phyloP scores from a whole-genome alignment of 257 asterid species.

The Gynochthodes officinalis region DNA sequence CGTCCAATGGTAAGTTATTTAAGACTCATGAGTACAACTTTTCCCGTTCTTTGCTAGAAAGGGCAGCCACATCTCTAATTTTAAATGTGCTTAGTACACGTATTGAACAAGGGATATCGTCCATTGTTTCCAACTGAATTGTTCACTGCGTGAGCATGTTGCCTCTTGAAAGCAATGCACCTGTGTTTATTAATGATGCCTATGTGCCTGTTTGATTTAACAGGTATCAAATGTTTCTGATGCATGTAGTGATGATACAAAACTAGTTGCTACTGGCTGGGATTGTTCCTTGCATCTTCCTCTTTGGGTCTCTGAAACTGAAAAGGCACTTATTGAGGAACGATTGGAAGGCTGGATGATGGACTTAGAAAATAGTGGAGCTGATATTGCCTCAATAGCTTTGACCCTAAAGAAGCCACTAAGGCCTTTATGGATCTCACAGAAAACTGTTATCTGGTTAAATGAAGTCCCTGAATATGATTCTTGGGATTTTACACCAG shows the following conservation, averaged over 20 bases:
- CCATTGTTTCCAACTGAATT: neutral
- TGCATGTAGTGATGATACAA: constrained; percentile 16
- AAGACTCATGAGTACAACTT: neutral
- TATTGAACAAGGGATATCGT: neutral
- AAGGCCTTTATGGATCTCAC: constrained; percentile 93
- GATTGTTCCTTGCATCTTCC: constrained; percentile 95
- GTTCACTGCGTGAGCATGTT: neutral
- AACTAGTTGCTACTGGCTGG: constrained; percentile 42
- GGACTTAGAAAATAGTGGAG: constrained; percentile 82
- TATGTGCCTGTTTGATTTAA: constrained; percentile 17
- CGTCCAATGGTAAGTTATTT: too few relatives aligned
- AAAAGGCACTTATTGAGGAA: constrained; percentile 56
- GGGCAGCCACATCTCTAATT: neutral
- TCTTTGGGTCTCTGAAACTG: constrained; percentile 86
- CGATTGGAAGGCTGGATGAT: constrained; percentile 67
- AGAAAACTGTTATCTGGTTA: constrained; percentile 87
- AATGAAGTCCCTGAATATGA: constrained; percentile 91
- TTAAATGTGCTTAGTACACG: neutral
- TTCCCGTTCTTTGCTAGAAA: neutral
- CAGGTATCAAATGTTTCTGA: constrained; percentile 45
- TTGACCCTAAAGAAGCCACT: constrained; percentile 58
- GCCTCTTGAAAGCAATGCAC: neutral
- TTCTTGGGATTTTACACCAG: constrained; percentile 94
- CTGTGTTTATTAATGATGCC: neutral
- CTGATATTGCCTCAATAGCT: constrained; percentile 73